Evolutionary conservation across 2,329 filamentous ascomycete species (phyloP).

Genomic region (Talaromyces islandicus): DNA sequence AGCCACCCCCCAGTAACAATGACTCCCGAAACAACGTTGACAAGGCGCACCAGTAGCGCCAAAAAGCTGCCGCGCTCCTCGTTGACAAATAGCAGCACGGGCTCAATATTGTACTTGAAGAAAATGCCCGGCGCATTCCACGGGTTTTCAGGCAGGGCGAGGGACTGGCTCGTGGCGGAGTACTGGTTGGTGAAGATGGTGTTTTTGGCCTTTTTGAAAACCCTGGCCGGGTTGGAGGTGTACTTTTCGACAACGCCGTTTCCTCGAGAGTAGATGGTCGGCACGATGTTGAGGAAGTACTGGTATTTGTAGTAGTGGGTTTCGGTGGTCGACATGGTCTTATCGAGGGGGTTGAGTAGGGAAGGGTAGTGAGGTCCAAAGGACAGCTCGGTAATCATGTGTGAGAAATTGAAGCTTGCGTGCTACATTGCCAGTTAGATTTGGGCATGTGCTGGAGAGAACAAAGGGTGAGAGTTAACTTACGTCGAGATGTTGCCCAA

Average conservation of each 20-base stretch:
- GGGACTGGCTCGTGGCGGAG: constrained; percentile 85
- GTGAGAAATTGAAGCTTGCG: constrained; percentile 91
- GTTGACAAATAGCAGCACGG: constrained; percentile 77
- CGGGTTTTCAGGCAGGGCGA: constrained; percentile 52
- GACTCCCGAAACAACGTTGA: constrained; percentile 87
- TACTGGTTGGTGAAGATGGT: constrained; percentile 94
- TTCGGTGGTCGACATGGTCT: constrained; percentile 71
- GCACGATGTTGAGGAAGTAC: constrained; percentile 93
- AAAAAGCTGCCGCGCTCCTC: constrained; percentile 74
- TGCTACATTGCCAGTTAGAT: constrained; percentile 3
- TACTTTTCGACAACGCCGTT: constrained; percentile 36
- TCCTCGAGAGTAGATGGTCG: constrained; percentile 77
- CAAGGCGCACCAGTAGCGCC: constrained; percentile 69
- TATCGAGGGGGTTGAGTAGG: constrained; percentile 88
- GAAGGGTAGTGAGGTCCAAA: constrained; percentile 96
- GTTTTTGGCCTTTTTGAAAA: constrained; percentile 35
- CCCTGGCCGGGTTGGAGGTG: constrained; percentile 30
- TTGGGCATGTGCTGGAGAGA: background rate
- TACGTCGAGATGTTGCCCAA: constrained; percentile 76
- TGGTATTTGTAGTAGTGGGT: constrained; percentile 91
- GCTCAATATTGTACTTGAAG: constrained; percentile 98
- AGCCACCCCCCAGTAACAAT: constrained; percentile 92
- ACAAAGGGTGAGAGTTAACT: constrained; percentile 40
- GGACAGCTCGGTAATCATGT: constrained; percentile 91
- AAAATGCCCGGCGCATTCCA: constrained; percentile 77